Evolutionary conservation across 176 grass and related monocot genomes (phyloP), one percentile per base, ranked within the genome.

Genomic region (Ampelocalamus luodianensis): DNA sequence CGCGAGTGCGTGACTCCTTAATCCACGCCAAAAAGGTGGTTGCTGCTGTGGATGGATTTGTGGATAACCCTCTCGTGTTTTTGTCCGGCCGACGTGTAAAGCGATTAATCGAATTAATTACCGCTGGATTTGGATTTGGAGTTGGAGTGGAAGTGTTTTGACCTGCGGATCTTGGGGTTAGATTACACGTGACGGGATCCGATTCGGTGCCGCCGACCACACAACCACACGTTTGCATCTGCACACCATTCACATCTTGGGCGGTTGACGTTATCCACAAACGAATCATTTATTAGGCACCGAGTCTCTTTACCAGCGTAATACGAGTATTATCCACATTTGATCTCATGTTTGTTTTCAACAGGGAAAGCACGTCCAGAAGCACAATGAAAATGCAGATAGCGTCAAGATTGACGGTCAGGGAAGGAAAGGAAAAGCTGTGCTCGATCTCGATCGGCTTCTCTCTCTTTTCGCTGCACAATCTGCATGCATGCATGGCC

Each of bases 1-100:
- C 1, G 72, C 15, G n/a, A 11, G 38, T 8, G 39, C 43, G 51
- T 75, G 50, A 44, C 40, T 48, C 20, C 66, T 13, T 49, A 54
- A 88, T 83, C 65, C 73, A 26, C 34, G 64, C 37, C 6, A 0
- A n/a, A 85, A 71, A 82, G 44, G 24, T 49, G 4, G 79, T 7
- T 17, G 56, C n/a, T 76, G 39, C 36, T 38, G 56, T 56, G 84
- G 89, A 90, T 90, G 79, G 43, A 74, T 29, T 67, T 83, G 48
- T 83, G 84, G 88, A 90, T 90, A 78, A 26, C 27, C 38, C 51
- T 44, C 36, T 10, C 3, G 40, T 65, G 46, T 87, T 32, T 18
- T 63, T 50, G 46, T 18, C 45, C 26, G 39, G 48, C 71, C 60
- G 83, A 86, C 61, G 66, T 86, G 88, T 46, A 85, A 85, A 81